A percentile compares a stretch with the other conserved stretches of the same genome.
Evolutionary conservation across 441 rosid species (phyloP).

Genomic region (Adansonia grandidieri): DNA sequence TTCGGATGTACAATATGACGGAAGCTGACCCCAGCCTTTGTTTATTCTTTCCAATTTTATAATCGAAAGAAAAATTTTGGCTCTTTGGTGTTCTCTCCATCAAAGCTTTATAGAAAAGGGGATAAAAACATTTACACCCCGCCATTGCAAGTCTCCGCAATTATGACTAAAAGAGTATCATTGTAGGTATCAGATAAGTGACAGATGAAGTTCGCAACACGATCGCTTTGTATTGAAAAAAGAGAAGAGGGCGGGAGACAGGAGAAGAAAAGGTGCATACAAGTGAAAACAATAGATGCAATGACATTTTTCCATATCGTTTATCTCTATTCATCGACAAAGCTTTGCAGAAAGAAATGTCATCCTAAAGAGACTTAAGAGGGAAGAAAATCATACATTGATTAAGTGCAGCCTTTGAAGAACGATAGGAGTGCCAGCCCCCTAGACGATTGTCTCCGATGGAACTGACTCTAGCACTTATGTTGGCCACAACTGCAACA

Average conservation of each 20-base stretch:
- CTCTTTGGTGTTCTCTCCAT: not conserved
- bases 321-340: not conserved
- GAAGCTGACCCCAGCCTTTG: not conserved
- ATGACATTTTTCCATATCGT: not conserved
- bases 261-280: not conserved
- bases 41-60: not conserved
- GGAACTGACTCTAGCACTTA: constrained; percentile 93
- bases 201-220: not conserved
- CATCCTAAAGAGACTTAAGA: not conserved
- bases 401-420: constrained; percentile 89
- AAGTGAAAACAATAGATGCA: not conserved
- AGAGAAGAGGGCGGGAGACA: not conserved
- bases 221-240: not conserved
- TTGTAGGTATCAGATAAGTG: not conserved
- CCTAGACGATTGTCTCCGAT: constrained; percentile 85
- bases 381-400: constrained; percentile 53
- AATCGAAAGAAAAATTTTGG: not conserved
- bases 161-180: not conserved
- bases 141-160: not conserved
- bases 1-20: not conserved
- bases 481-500: constrained; percentile 82
- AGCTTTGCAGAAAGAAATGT: constrained; percentile 3
- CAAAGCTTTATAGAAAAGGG: not conserved
- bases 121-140: not conserved
- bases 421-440: constrained; percentile 92